phyloP scores from a whole-genome alignment of 768 basidiomycete genomes.

The Rhodotorula kratochvilovae region DNA sequence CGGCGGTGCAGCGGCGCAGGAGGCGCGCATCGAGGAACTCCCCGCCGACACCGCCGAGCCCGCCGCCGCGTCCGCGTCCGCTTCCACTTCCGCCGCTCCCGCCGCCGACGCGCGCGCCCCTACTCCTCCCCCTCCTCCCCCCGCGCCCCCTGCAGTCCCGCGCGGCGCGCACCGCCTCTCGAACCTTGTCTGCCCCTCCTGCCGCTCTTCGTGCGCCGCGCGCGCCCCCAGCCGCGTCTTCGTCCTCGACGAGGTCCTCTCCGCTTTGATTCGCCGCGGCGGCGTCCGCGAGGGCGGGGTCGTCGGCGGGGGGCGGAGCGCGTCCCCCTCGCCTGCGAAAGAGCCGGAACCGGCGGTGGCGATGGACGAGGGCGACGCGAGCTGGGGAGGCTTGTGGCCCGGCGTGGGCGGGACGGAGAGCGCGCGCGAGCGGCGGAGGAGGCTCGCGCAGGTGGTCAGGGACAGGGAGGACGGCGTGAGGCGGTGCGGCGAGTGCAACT shows the following conservation, averaged over 20 bases:
- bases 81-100: not conserved
- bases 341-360: not conserved
- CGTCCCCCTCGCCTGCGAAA: no score
- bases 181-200: slow-evolving; percentile 38
- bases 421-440: slow-evolving; percentile 3
- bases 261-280: slow-evolving; percentile 1
- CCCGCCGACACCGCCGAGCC: not conserved
- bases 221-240: slow-evolving; percentile 24
- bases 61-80: not conserved
- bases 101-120: not conserved
- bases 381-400: slow-evolving; percentile 23
- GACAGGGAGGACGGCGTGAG: slow-evolving; percentile 34
- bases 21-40: not conserved
- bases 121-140: not conserved
- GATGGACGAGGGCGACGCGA: slow-evolving; percentile 12
- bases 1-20: not conserved
- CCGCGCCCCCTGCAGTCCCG: not conserved
- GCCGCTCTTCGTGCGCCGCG: slow-evolving; percentile 18
- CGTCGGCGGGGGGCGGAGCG: no score
- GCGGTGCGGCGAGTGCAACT: slow-evolving; percentile 33
- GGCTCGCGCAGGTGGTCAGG: slow-evolving; percentile 23
- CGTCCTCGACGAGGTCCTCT: slow-evolving; percentile 26
- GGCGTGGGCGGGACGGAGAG: slow-evolving; percentile 11
- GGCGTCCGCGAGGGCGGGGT: not conserved
- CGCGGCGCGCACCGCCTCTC: slow-evolving; percentile 20